Percentiles rank a stretch among this genome's conserved stretches.
Conservation (phyloP, 202 grass and related monocot genomes). For the Carex arenaria region DNA sequence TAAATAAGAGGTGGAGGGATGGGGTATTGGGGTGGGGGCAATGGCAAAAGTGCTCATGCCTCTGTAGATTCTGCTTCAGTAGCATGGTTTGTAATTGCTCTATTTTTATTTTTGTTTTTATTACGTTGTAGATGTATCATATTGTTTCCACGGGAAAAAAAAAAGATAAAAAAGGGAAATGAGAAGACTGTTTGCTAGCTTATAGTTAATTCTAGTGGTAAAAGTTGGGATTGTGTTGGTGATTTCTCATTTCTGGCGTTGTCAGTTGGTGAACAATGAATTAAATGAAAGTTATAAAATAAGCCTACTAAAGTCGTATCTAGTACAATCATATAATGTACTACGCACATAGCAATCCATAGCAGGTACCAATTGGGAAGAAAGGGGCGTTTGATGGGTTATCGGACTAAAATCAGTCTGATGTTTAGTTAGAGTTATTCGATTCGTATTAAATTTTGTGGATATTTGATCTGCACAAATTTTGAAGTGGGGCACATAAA, state of each 20-base stretch:
- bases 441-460: too few relatives aligned
- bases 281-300: not conserved
- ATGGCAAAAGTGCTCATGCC: constrained; percentile 11
- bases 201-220: not conserved
- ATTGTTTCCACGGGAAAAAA: not conserved
- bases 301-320: not conserved
- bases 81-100: not conserved
- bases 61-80: not conserved
- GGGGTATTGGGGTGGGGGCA: not conserved
- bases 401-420: too few relatives aligned
- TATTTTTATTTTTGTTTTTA: not conserved
- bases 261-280: not conserved
- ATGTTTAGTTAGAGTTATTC: too few relatives aligned
- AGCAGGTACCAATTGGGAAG: too few relatives aligned
- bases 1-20: not conserved
- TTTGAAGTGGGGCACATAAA: too few relatives aligned
- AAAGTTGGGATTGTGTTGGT: not conserved
- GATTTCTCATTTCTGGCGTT: not conserved
- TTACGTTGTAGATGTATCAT: constrained; percentile 16
- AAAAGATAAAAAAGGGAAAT: not conserved
- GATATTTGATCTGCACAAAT: too few relatives aligned
- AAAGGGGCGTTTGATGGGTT: too few relatives aligned
- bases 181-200: not conserved
- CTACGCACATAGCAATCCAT: not conserved
- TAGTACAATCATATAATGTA: not conserved